Base-by-base conservation (phyloP, 2,329 filamentous ascomycete genomes). In the Ceratocystis papillata region DNA sequence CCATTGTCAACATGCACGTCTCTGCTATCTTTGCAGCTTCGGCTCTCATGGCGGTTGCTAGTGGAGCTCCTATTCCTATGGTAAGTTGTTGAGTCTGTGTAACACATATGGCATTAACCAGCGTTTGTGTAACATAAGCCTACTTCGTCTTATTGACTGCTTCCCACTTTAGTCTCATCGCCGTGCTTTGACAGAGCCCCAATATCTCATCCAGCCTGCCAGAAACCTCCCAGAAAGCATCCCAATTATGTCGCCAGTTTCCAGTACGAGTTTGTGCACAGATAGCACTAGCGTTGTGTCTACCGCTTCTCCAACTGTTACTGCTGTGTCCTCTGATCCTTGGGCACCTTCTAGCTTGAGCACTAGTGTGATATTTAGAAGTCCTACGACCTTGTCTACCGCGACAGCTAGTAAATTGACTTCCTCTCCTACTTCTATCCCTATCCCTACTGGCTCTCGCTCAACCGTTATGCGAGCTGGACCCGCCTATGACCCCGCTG, bases 1-100 rank as follows among this genome's bases (percentile, higher is more conserved):
- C 6, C 6, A 57, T 62, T 17, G 25, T 45, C 55, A 67, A 46
- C 2, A 67, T 67, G 66, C 55, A 67, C 46, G 64, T 67, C 62
- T 67, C 62, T 46, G 37, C 57, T 44, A 8, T 67, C 25, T 20
- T 67, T 28, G 30, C 63, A 41, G 63, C 63, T 53, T 67, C 66
- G 12, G 33, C 66, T 28, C 66, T 67, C n/a, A 17, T 67, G 17
- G 44, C 55, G 30, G 45, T 55, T 25, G 53, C 20, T 5, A 45
- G 62, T 17, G 62, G 62, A 6, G 62, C 66, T 46, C 66, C 66
- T 12, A 53, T 67, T 17, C 61, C 50, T 45, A 17, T 50, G 8
- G 66, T 67, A 63, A 41, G 61, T 62, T 30, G 5, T 15, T 1
- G 0, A 20, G n/a, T 15, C 15, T 22, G 25, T 28, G 41, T 59